Evolutionary conservation across 352 stramenopile species (phyloP), one percentile per base, ranked within the genome.

Genomic region (Blastocystis hominis): DNA sequence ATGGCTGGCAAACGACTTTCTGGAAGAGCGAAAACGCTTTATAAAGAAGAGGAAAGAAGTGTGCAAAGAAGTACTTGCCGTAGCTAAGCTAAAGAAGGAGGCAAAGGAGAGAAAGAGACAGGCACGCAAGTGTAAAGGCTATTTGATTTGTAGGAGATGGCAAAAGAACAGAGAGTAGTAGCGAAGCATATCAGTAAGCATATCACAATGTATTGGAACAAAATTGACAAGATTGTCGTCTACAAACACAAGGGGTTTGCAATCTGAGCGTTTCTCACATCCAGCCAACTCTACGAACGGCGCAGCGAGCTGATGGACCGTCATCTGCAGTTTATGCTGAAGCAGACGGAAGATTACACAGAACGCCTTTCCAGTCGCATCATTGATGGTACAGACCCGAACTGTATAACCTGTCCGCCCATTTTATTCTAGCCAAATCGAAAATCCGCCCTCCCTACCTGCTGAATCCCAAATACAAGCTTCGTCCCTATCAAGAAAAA

Each of bases 201-300:
- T 98, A 93, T 98, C 7, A 93, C 94, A 68, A 93, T 93, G 42
- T 98, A 97, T 75, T 99, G 96, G 96, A 91, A 89, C 53, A 98
- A 98, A 90, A 96, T 99, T 84, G 96, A 98, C 92, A 95, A 97
- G 87, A 93, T 99, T 68, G 95, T 99, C 69, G 92, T 93, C 34
- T 98, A 97, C 89, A 98, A 98, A 90, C 94, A 98, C 90, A 97
- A 97, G 88, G 46, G 76, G 46, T 86, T 42, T 10, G 9, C 55
- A 42, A 24, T 17, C 5, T 86, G 17, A 6, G 38, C 3, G 36
- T 40, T 44, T 3, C 6, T 68, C 13, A 59, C 34, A 30, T 1
- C n/a, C 78, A 78, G 38, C 24, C 34, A 88, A 47, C 46, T 90
- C 34, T 81, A 90, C 40, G 77, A 88, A 3, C 24, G 90, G 17